Evolutionary conservation across 768 basidiomycete genomes (phyloP).

Genomic region (Russula sp.): DNA sequence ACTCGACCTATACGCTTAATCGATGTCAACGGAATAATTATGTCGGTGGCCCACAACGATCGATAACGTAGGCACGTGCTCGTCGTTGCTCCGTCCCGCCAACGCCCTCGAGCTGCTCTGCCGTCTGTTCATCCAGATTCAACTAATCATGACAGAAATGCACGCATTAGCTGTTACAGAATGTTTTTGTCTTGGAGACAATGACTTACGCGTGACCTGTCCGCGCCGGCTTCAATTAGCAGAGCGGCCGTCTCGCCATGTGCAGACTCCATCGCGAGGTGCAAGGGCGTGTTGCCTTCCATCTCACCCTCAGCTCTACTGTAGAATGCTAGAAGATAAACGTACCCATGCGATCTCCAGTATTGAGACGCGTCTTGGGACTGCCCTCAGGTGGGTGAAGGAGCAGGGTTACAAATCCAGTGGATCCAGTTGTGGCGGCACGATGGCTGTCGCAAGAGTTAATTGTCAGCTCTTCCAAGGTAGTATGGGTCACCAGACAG

Average conservation of each 20-base stretch:
- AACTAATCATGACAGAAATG: slow-evolving; percentile 43
- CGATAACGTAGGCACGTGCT: slow-evolving; percentile 71
- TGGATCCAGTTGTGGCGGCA: slow-evolving; percentile 92
- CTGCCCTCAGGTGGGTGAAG: slow-evolving; percentile 75
- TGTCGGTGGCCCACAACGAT: slow-evolving; percentile 53
- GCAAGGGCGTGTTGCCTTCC: slow-evolving; percentile 90
- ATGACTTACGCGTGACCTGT: slow-evolving; percentile 74
- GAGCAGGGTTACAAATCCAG: slow-evolving; percentile 84
- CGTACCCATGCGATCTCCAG: slow-evolving; percentile 72
- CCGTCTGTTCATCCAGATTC: slow-evolving; percentile 80
- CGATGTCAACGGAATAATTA: background rate
- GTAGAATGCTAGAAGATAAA: slow-evolving; percentile 28
- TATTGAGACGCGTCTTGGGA: slow-evolving; percentile 81
- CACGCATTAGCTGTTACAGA: slow-evolving; percentile 3
- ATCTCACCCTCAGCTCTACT: background rate
- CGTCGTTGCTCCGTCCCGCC: slow-evolving; percentile 86
- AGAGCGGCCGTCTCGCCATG: slow-evolving; percentile 88
- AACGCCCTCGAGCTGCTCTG: slow-evolving; percentile 87
- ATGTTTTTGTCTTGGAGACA: slow-evolving; percentile 16
- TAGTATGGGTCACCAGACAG: slow-evolving; percentile 51
- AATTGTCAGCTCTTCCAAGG: slow-evolving; percentile 1
- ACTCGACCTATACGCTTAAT: background rate
- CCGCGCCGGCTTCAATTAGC: slow-evolving; percentile 93
- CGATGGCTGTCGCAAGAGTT: slow-evolving; percentile 63
- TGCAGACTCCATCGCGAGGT: slow-evolving; percentile 95